phyloP scores from a whole-genome alignment of 768 basidiomycete species.

The Macrocybe gigantea region DNA sequence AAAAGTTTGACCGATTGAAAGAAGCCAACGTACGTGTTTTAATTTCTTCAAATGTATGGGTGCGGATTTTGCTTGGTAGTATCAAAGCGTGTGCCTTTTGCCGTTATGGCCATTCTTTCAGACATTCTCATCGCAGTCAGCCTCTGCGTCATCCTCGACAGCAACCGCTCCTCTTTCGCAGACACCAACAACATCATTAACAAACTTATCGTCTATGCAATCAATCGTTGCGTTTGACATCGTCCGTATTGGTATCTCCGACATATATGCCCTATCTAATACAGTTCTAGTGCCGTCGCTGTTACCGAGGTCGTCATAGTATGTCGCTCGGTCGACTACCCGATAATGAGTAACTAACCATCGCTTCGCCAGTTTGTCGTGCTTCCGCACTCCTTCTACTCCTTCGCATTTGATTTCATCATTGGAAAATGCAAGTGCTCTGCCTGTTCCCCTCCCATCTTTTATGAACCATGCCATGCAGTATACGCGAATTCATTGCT shows the following conservation, averaged over 20 bases:
- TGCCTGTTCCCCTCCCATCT: not conserved
- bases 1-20: constrained; percentile 26
- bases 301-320: constrained; percentile 31
- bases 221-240: constrained; percentile 49
- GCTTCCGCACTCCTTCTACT: constrained; percentile 38
- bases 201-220: constrained; percentile 39
- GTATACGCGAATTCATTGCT: constrained; percentile 43
- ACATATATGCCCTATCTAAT: constrained; percentile 1
- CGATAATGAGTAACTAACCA: not conserved
- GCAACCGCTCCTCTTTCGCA: constrained; percentile 31
- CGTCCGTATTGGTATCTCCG: constrained; percentile 25
- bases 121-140: constrained; percentile 39
- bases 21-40: constrained; percentile 26
- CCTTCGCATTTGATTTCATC: constrained; percentile 44
- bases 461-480: constrained; percentile 10
- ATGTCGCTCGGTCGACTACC: constrained; percentile 4
- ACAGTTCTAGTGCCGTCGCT: constrained; percentile 27
- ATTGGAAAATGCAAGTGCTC: constrained; percentile 40
- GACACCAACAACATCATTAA: constrained; percentile 40
- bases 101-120: constrained; percentile 35
- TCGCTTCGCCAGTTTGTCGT: constrained; percentile 25
- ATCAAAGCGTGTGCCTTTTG: constrained; percentile 35
- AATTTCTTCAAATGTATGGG: not conserved
- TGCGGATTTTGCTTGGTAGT: constrained; percentile 13
- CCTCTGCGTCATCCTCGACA: constrained; percentile 35